Evolutionary conservation across 805 yeast genomes (phyloP).

Genomic region (Yarrowia sp.): DNA sequence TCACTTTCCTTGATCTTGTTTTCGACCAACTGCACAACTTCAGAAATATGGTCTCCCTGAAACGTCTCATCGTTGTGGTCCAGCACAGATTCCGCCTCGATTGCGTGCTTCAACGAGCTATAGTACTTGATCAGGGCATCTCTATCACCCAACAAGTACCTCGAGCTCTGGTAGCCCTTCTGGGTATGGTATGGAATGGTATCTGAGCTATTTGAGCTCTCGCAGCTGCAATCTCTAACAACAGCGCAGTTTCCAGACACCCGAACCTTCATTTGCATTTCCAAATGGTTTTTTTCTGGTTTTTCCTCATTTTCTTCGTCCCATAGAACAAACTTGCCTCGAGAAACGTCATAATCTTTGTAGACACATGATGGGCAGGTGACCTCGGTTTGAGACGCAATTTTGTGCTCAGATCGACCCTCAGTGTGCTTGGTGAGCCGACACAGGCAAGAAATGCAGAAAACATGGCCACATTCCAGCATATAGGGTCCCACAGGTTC

Average conservation of each 20-base stretch:
- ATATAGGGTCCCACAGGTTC: constrained; percentile 32
- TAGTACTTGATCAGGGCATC: constrained; percentile 2
- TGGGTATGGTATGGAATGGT: constrained; percentile 23
- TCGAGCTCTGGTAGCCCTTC: constrained; percentile 2
- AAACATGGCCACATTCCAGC: constrained; percentile 36
- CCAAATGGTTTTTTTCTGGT: not conserved
- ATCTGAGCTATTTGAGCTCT: not conserved
- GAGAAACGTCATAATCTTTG: constrained; percentile 14
- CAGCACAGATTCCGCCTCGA: not conserved
- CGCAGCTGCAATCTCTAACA: constrained; percentile 12
- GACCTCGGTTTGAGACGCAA: constrained; percentile 2
- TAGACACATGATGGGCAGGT: constrained; percentile 25
- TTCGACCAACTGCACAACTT: constrained; percentile 6
- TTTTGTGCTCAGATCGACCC: not conserved
- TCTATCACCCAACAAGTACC: constrained; percentile 13
- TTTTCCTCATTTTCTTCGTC: not conserved
- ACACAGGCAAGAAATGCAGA: constrained; percentile 28
- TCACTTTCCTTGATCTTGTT: constrained; percentile 5
- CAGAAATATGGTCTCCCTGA: constrained; percentile 5
- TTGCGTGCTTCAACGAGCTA: not conserved
- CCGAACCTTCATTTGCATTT: constrained; percentile 2
- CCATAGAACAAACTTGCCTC: constrained; percentile 24
- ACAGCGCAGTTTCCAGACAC: constrained; percentile 22
- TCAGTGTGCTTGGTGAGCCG: not conserved
- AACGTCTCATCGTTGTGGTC: constrained; percentile 16